Conservation (phyloP, 129 eudicot genomes). For the Sambucus nigra region DNA sequence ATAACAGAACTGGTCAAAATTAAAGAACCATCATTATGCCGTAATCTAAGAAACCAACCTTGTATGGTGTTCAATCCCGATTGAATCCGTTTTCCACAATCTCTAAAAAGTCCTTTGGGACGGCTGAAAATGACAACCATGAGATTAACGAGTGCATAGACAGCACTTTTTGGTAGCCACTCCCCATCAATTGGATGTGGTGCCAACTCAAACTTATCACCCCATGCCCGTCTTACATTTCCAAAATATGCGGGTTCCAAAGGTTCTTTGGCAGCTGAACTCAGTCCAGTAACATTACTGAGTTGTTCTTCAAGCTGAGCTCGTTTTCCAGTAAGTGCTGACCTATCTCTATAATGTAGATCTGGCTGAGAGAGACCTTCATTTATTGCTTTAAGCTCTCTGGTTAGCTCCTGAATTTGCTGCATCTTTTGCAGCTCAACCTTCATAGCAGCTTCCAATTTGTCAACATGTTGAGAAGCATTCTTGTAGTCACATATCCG, state of each 20-base stretch:
- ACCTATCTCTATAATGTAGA: constrained; percentile 50
- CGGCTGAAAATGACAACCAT: constrained; percentile 76
- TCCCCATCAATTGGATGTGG: constrained; percentile 96
- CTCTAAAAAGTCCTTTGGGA: constrained; percentile 88
- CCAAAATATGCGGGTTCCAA: constrained; percentile 74
- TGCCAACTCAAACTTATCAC: constrained; percentile 78
- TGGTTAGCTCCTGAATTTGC: constrained; percentile 47
- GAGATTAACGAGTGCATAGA: constrained; percentile 80
- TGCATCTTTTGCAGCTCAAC: constrained; percentile 51
- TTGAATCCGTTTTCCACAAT: constrained; percentile 80
- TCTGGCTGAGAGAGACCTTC: constrained; percentile 53
- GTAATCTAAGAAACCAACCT: constrained; percentile 30
- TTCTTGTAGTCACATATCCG: constrained; percentile 84
- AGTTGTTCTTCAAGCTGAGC: constrained; percentile 60
- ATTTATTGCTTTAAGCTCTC: constrained; percentile 56
- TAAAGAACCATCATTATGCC: not conserved
- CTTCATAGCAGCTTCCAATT: constrained; percentile 83
- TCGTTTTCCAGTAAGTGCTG: constrained; percentile 42
- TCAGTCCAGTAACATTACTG: constrained; percentile 26
- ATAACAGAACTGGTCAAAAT: not conserved
- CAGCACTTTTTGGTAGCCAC: constrained; percentile 95
- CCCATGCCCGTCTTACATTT: constrained; percentile 53
- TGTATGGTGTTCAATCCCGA: constrained; percentile 63
- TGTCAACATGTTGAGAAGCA: constrained; percentile 73
- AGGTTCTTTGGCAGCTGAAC: constrained; percentile 37